phyloP scores from a whole-genome alignment of 225 moss, liverwort and hornwort species.

The Straminergon stramineum region DNA sequence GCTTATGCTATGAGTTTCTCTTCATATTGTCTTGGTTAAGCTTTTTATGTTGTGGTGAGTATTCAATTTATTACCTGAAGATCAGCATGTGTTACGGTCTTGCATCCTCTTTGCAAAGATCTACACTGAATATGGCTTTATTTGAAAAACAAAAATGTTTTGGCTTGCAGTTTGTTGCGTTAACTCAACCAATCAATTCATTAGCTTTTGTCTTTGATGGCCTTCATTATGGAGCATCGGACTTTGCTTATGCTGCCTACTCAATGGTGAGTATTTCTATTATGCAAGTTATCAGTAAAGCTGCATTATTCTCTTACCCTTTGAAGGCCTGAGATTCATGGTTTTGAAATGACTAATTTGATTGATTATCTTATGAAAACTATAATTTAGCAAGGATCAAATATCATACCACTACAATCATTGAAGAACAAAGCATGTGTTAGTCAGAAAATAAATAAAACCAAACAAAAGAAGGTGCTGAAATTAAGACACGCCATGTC shows the following conservation, averaged over 20 bases:
- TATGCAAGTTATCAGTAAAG: background rate
- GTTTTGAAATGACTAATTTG: background rate
- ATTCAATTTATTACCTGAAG: background rate
- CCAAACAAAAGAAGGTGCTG: background rate
- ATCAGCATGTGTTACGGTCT: background rate
- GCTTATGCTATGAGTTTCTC: background rate
- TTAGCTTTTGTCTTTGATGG: constrained; percentile 96
- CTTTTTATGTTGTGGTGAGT: background rate
- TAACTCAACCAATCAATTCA: constrained; percentile 89
- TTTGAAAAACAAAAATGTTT: background rate
- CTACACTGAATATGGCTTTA: too few species aligned
- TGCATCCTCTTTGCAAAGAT: background rate
- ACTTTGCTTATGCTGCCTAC: constrained; percentile 71
- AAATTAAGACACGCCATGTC: background rate
- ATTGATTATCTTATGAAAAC: background rate
- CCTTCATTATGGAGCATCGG: constrained; percentile 78
- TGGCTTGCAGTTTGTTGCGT: constrained; percentile 61
- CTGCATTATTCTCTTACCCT: background rate
- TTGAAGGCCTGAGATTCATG: background rate
- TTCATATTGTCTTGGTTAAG: background rate
- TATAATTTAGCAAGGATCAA: background rate
- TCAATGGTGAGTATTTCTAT: constrained; percentile 63
- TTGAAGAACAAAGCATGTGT: background rate
- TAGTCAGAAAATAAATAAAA: background rate
- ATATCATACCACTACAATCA: background rate